Base-by-base conservation (phyloP, 352 stramenopile species). In the Phytophthora pluvialis region DNA sequence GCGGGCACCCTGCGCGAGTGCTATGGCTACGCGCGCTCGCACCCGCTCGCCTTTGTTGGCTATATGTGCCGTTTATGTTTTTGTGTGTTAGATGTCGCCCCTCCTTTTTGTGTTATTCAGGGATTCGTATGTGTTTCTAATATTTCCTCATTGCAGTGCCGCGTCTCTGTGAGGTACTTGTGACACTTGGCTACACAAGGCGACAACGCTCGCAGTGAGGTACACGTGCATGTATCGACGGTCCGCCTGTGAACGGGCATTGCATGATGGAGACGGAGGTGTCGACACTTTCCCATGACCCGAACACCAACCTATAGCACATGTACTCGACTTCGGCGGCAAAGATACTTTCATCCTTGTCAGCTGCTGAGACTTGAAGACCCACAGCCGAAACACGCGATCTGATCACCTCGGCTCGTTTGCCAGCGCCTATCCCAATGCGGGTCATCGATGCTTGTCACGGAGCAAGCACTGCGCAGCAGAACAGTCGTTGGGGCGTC, bases 161-260 rank as follows among this genome's bases (percentile, higher is more conserved):
- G n/a, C 60, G 53, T 54, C 60, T 69, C 31, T 64, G 60, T 35
- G 53, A 64, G 60, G 60, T 69, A 52, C 53, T 58, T 69, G 61
- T 52, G 45, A 69, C 53, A 69, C 53, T 69, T 69, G 61, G 54
- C 53, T 69, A 70, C 61, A 70, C 53, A 69, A 69, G 32, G 52
- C 29, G 61, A 69, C 61, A 58, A 70, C 61, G 16, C 44, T 21
- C 21, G 21, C 21, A 21, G 21, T 21, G 21, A 21, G 21, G 21
- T 21, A 21, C 21, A 21, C 21, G 21, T 21, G 21, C 21, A 21
- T 21, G 21, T 21, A 21, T 21, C 21, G 21, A 21, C 21, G 2
- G 21, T 21, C 21, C 21, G 21, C 21, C 21, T 21, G 21, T 21
- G 21, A 21, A 21, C 21, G 21, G 21, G 21, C 21, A 21, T 21